Evolutionary conservation across 352 stramenopile species (phyloP).

Genomic region (Globisporangium spinosum): DNA sequence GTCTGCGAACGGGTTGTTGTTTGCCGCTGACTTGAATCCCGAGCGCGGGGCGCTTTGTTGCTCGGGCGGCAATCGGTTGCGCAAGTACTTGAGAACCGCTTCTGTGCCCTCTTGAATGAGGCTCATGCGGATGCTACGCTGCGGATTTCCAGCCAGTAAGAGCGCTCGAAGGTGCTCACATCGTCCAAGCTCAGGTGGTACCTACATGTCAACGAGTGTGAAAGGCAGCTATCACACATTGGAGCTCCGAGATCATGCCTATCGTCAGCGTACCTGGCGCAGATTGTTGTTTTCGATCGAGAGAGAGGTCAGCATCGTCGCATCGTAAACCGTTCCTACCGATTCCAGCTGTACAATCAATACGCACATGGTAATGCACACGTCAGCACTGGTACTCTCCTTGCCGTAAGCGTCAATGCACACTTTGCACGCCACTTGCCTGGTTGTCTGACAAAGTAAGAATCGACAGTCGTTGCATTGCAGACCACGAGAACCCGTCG

Average conservation of each 20-base stretch:
- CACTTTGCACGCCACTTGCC: slow-evolving; percentile 21
- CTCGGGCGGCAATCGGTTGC: slow-evolving; percentile 47
- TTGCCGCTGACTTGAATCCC: not conserved
- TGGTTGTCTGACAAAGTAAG: slow-evolving; percentile 67
- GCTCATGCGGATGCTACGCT: slow-evolving; percentile 61
- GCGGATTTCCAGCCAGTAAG: slow-evolving; percentile 68
- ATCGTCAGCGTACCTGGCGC: slow-evolving; percentile 37
- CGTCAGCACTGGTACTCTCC: not conserved
- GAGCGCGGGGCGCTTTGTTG: slow-evolving; percentile 7
- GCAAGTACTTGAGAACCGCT: slow-evolving; percentile 69
- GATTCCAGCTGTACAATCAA: slow-evolving; percentile 41
- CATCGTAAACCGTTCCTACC: slow-evolving; percentile 56
- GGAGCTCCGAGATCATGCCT: too few species aligned
- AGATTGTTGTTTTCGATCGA: slow-evolving; percentile 86
- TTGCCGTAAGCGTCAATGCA: not conserved
- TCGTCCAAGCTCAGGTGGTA: slow-evolving; percentile 57
- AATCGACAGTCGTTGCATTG: slow-evolving; percentile 59
- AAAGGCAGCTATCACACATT: too few species aligned
- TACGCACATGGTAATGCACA: slow-evolving; percentile 3
- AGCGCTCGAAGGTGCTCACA: slow-evolving; percentile 58
- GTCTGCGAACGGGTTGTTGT: not conserved
- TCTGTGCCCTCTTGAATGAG: slow-evolving; percentile 69
- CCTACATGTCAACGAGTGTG: slow-evolving; percentile 27
- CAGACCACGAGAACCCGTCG: slow-evolving; percentile 53
- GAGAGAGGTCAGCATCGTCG: slow-evolving; percentile 57